Evolutionary conservation across 75 land plant species (phyloP).

Genomic region (Larix kaempferi): DNA sequence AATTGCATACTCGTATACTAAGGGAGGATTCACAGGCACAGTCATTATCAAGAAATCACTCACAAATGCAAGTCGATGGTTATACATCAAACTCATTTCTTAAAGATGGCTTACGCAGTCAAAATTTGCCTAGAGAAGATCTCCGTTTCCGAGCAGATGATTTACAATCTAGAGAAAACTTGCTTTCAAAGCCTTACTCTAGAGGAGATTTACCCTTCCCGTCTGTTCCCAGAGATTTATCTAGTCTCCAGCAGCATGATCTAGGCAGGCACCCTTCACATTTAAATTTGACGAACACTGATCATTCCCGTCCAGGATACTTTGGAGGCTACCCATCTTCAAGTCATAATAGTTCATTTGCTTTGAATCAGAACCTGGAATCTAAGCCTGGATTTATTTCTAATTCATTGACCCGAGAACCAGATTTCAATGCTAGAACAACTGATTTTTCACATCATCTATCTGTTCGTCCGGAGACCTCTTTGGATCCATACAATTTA

Average conservation of each 20-base stretch:
- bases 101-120: constrained; percentile 4
- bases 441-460: neutral
- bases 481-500: constrained; percentile 18
- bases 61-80: neutral
- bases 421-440: neutral
- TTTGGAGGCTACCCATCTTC: neutral
- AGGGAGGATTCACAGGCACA: constrained; percentile 11
- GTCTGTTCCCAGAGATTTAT: neutral
- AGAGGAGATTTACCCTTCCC: neutral
- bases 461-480: neutral
- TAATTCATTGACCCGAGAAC: neutral
- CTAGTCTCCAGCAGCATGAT: constrained; percentile 10
- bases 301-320: constrained; percentile 1
- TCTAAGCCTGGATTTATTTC: constrained; percentile 5
- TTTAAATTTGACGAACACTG: neutral
- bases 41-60: constrained; percentile 3
- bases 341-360: neutral
- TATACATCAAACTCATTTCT: neutral
- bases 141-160: neutral
- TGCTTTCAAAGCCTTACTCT: constrained; percentile 2
- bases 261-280: neutral
- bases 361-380: neutral
- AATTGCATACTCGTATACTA: neutral
- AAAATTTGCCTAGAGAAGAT: constrained; percentile 10
- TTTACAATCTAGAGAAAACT: constrained; percentile 8